Evolutionary conservation across 257 asterid genomes (phyloP).

Genomic region (Solanum bulbocastanum): DNA sequence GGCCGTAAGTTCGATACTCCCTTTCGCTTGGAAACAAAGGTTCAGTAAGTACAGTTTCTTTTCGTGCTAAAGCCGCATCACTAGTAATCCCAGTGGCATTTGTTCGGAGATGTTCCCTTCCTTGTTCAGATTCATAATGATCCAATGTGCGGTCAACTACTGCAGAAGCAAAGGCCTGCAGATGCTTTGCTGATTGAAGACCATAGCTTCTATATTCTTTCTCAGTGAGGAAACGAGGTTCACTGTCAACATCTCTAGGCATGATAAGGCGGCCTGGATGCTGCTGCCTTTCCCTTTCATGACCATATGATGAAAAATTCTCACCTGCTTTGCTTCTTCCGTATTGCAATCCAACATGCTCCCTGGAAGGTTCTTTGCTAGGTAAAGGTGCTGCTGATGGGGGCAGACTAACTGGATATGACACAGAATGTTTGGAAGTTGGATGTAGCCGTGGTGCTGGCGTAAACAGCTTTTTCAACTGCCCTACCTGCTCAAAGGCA

Average conservation of each 20-base stretch:
- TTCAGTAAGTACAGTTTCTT: constrained; percentile 19
- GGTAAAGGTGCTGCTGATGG: constrained; percentile 7
- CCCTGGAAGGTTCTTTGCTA: constrained; percentile 13
- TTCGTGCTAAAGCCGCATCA: constrained; percentile 21
- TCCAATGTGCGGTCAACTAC: constrained; percentile 8
- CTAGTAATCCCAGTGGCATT: constrained; percentile 8
- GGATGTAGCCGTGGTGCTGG: constrained; percentile 37
- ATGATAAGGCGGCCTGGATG: constrained; percentile 14
- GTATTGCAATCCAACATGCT: constrained; percentile 9
- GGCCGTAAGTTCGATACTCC: constrained; percentile 55
- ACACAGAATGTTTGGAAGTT: constrained; percentile 11
- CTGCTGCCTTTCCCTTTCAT: constrained; percentile 19
- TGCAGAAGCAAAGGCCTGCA: constrained; percentile 18
- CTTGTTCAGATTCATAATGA: constrained; percentile 25
- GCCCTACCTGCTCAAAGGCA: constrained; percentile 37
- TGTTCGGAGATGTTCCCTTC: constrained; percentile 26
- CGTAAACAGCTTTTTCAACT: constrained; percentile 37
- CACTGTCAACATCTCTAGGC: constrained; percentile 11
- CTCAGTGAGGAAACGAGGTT: constrained; percentile 48
- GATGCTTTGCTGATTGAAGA: constrained; percentile 39
- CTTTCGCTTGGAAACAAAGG: constrained; percentile 34
- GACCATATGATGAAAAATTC: constrained; percentile 10
- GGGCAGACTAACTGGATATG: not conserved
- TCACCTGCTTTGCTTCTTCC: constrained; percentile 6
- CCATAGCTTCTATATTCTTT: constrained; percentile 70